Evolutionary conservation across 176 grass and related monocot genomes (phyloP), one percentile per base, ranked within the genome.

Genomic region (Sorghum bicolor): DNA sequence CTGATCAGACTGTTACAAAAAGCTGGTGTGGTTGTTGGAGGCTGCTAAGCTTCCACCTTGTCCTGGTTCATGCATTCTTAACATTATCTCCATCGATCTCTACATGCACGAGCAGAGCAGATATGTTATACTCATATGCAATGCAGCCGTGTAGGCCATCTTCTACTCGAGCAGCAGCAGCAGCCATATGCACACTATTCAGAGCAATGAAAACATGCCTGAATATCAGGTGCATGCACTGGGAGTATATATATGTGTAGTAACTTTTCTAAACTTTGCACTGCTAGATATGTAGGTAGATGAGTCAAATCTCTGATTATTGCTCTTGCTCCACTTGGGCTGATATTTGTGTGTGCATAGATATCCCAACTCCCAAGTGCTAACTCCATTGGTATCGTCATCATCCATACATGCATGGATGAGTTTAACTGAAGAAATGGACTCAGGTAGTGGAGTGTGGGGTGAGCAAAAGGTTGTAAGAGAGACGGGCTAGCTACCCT

Each of bases 131-230:
- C n/a, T n/a, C 22, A 28, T 29, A 28, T 30, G 47, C 14, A 72
- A 29, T 40, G 70, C 68, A 24, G 39, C 25, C 13, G 38, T 30
- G 34, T 70, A 43, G 52, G 10, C 67, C 55, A 71, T 52, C 57
- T 33, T 29, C 11, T 63, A 48, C 9, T 58, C 55, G 1, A 25
- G 22, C 40, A 53, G 40, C 24, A 74, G 25, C 19, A 41, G 6
- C n/a, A 41, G 2, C 34, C 55, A 48, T 24, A n/a, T 2, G 36
- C 67, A 37, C 2, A 30, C 20, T 48, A 5, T 40, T 66, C 76
- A 80, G 76, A 80, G 16, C 68, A 57, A 41, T 4, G 32, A 80
- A 86, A 16, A 86, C 77, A 73, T 74, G 77, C 4, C 10, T 53
- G 33, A 74, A 74, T 55, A 60, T 5, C 19, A 79, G 39, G 69